Conservation (phyloP, 805 yeast species). For the Kodamaea lidongshanica region DNA sequence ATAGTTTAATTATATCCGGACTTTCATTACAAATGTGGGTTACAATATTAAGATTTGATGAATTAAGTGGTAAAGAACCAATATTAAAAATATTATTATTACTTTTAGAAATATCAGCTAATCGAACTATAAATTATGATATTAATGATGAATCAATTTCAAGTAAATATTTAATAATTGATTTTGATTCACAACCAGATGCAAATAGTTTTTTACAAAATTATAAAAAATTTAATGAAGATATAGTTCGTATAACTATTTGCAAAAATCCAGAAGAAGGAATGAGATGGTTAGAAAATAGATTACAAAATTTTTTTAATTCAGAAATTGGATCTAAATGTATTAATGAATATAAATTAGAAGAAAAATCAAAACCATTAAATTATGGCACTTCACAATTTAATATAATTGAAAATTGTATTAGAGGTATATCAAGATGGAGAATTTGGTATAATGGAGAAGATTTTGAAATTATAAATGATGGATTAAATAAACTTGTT, state of each 20-base stretch:
- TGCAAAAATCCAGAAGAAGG: slow-evolving; percentile 83
- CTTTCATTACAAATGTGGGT: slow-evolving; percentile 94
- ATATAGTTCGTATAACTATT: slow-evolving; percentile 79
- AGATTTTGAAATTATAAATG: slow-evolving; percentile 47
- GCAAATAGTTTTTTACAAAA: slow-evolving; percentile 67
- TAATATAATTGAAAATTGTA: slow-evolving; percentile 79
- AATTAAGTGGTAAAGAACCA: slow-evolving; percentile 51
- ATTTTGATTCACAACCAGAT: slow-evolving; percentile 84
- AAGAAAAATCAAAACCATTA: slow-evolving; percentile 59
- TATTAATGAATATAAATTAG: slow-evolving; percentile 47
- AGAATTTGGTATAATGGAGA: slow-evolving; percentile 75
- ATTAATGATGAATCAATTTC: slow-evolving; percentile 61
- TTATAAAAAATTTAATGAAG: slow-evolving; percentile 81
- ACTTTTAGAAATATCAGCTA: slow-evolving; percentile 68
- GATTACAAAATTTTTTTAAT: slow-evolving; percentile 67
- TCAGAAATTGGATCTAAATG: slow-evolving; percentile 64
- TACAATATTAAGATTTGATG: slow-evolving; percentile 75
- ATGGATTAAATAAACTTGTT: slow-evolving; percentile 46
- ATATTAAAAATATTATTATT: slow-evolving; percentile 56
- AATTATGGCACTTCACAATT: slow-evolving; percentile 76
- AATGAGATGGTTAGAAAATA: slow-evolving; percentile 69
- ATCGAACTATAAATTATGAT: slow-evolving; percentile 68
- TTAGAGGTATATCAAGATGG: slow-evolving; percentile 94
- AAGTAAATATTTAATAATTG: slow-evolving; percentile 66
- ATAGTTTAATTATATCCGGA: slow-evolving; percentile 85